Evolutionary conservation across 2,329 filamentous ascomycete genomes (phyloP), one percentile per base, ranked within the genome.

Genomic region (Drechslera avenae): DNA sequence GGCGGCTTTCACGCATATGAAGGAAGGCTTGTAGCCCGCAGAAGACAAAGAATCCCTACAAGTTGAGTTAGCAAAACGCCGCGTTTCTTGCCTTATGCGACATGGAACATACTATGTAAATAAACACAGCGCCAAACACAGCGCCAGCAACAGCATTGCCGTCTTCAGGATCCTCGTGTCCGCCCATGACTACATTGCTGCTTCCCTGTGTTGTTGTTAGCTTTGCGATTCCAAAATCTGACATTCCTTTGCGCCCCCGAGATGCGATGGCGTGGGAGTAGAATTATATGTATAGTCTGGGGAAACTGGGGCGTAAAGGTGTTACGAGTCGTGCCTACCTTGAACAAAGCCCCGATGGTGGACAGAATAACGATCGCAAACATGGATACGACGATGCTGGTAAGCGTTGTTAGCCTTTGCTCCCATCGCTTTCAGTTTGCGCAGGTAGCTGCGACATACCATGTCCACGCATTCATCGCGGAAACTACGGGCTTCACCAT

Each of bases 401-500:
- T 19, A 84, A 87, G 60, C 46, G 6, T 3, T 54, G 49, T 67
- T 56, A 71, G 61, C 54, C 16, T 28, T 4, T 21, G 19, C 19
- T 23, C 17, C 26, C 44, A 7, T 13, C 40, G 18, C 39, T 26
- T 43, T 34, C 31, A 2, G 6, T 23, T 23, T 23, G 21, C 21
- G 21, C 21, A 23, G 21, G 21, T 7, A 23, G 21, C 21, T 2
- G 1, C 21, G 18, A 75, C 85, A 71, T 81, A 97, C 92, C 92
- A 96, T 80, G 87, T 90, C 91, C 92, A 97, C 70, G 92, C 93
- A 79, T 96, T 92, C 79, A 92, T 84, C 62, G 91, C 87, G 72
- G 90, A 89, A 66, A 97, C 90, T 72, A 97, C 81, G 64, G 93
- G 92, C 87, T 97, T 97, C 90, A 97, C 96, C 92, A 97, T 97